A percentile compares a stretch with the other conserved stretches of the same genome.
These are phyloP conservation scores for Nadsonia commutata DNA, from an alignment of 1,139 yeast species.

Conservation along the genomic window DNA sequence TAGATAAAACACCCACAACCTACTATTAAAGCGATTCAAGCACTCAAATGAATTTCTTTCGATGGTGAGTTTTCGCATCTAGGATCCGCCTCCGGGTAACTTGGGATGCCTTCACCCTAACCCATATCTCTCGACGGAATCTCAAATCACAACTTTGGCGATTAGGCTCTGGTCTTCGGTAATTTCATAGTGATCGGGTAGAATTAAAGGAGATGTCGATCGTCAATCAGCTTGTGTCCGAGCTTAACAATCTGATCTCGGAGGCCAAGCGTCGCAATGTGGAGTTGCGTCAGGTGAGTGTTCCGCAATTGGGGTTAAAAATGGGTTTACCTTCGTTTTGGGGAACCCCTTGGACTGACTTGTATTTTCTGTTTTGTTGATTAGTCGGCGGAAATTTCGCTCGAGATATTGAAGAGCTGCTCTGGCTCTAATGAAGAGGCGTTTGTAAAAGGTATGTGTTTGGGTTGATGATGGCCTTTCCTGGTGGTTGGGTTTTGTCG, in stretches of 20 bases:
- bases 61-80: neutral
- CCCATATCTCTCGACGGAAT: neutral
- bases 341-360: too few species aligned
- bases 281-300: slow-evolving; percentile 38
- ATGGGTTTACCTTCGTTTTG: slow-evolving; percentile 13
- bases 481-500: too few species aligned
- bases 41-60: neutral
- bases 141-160: too few species aligned
- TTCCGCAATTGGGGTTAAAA: slow-evolving; percentile 10
- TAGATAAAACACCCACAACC: neutral
- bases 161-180: too few species aligned
- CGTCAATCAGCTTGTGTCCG: slow-evolving; percentile 24
- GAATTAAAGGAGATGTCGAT: too few species aligned
- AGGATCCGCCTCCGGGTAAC: neutral
- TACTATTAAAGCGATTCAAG: neutral
- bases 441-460: too few species aligned
- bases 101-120: neutral
- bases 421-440: slow-evolving; percentile 13
- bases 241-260: slow-evolving; percentile 41
- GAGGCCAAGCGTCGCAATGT: slow-evolving; percentile 60
- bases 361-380: too few species aligned
- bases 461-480: too few species aligned
- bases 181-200: too few species aligned
- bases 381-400: slow-evolving; percentile 8
- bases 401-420: slow-evolving; percentile 8